phyloP scores from a whole-genome alignment of 768 basidiomycete genomes.

The Mrakia blollopis region DNA sequence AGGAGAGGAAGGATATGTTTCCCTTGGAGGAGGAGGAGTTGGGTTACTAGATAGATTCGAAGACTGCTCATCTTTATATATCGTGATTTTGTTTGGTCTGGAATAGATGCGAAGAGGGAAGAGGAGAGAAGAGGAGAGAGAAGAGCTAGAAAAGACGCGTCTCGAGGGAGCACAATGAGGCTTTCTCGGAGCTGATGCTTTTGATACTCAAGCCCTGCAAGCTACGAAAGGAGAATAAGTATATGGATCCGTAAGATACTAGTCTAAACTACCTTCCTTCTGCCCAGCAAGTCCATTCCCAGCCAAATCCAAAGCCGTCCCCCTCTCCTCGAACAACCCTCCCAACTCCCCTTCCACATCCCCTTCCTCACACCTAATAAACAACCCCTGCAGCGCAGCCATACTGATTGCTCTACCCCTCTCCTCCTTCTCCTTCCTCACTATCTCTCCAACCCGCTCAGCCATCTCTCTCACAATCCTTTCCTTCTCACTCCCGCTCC shows the following conservation, averaged over 20 bases:
- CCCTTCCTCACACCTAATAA: slow-evolving; percentile 64
- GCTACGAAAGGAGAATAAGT: no score
- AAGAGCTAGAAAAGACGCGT: no score
- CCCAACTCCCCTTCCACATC: slow-evolving; percentile 37
- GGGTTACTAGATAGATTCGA: neutral
- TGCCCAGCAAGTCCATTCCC: no score
- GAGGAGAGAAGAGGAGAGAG: no score
- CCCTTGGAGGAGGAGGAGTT: neutral
- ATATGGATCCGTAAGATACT: no score
- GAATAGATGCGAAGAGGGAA: no score
- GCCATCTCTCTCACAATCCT: neutral
- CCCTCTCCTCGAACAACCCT: slow-evolving; percentile 32
- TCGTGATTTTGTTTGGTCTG: no score
- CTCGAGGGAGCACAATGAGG: no score
- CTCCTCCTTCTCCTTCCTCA: slow-evolving; percentile 53
- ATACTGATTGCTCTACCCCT: slow-evolving; percentile 72
- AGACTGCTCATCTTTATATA: no score
- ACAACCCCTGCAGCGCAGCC: slow-evolving; percentile 92
- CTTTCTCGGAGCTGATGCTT: no score
- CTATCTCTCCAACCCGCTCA: slow-evolving; percentile 50
- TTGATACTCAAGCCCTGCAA: no score
- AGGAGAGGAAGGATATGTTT: neutral
- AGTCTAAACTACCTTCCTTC: no score
- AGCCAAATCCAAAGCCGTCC: neutral
- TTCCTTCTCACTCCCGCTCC: neutral